Evolutionary conservation across 2,329 filamentous ascomycete genomes (phyloP).

Genomic region (Aquanectria penicillioides): DNA sequence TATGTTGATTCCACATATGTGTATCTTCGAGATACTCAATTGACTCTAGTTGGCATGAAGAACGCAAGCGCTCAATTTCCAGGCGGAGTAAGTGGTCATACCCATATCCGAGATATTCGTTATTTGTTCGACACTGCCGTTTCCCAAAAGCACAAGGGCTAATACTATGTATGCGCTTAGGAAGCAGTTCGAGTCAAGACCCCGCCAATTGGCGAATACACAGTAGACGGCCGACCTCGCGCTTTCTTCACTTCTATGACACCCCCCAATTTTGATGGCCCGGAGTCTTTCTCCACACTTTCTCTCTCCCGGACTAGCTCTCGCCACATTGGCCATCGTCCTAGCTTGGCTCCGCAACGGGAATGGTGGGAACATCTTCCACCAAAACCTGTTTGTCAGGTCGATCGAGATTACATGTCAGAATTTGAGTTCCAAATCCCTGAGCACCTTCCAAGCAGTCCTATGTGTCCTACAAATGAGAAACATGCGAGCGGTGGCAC

Average conservation of each 20-base stretch:
- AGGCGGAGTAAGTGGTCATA: constrained; percentile 43
- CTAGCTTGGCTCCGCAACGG: constrained; percentile 36
- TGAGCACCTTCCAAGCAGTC: constrained; percentile 61
- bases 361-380: constrained; percentile 51
- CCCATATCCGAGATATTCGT: not conserved
- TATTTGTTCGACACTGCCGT: not conserved
- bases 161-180: constrained; percentile 45
- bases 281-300: not conserved
- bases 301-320: constrained; percentile 25
- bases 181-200: constrained; percentile 61
- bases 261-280: constrained; percentile 35
- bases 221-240: constrained; percentile 49
- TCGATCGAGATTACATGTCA: constrained; percentile 22
- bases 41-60: constrained; percentile 20
- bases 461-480: constrained; percentile 61
- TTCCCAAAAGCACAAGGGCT: not conserved
- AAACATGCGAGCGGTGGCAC: constrained; percentile 56
- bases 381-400: constrained; percentile 32
- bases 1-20: constrained; percentile 2
- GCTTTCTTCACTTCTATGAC: constrained; percentile 56
- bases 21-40: constrained; percentile 3
- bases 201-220: constrained; percentile 54
- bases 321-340: constrained; percentile 31
- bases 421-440: constrained; percentile 60
- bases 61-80: constrained; percentile 43